Percentiles rank a stretch among this genome's conserved stretches.
Evolutionary conservation across 495 filamentous ascomycete genomes (phyloP).

Genomic region (Chaetomium fimeti): DNA sequence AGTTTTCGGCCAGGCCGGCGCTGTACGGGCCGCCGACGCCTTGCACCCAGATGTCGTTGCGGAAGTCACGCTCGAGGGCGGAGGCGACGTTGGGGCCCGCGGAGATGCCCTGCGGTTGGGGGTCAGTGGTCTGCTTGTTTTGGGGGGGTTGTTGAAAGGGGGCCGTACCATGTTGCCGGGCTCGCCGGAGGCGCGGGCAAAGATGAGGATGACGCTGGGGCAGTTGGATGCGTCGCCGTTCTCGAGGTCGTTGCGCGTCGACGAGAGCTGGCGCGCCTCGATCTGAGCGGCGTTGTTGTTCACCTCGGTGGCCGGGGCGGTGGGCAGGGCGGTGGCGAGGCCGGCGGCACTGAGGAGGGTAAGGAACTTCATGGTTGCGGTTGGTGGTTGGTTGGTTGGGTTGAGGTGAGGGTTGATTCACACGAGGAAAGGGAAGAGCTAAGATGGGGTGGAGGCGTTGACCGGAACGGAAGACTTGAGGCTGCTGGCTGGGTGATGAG

Average conservation of each 20-base stretch:
- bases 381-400: background rate
- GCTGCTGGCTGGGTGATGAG: slow-evolving; percentile 5
- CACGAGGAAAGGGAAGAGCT: background rate
- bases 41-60: slow-evolving; percentile 34
- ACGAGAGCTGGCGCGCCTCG: slow-evolving; percentile 12
- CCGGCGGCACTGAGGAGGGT: slow-evolving; percentile 14
- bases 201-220: slow-evolving; percentile 52
- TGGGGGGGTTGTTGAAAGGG: background rate
- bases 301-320: slow-evolving; percentile 1
- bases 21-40: slow-evolving; percentile 41
- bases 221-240: slow-evolving; percentile 31
- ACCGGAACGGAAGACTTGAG: background rate
- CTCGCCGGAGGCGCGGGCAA: slow-evolving; percentile 42
- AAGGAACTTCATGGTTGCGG: slow-evolving; percentile 22
- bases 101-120: slow-evolving; percentile 23
- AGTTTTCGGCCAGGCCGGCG: slow-evolving; percentile 39
- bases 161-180: slow-evolving; percentile 51
- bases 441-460: background rate
- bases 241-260: slow-evolving; percentile 17
- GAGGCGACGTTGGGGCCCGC: slow-evolving; percentile 33
- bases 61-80: slow-evolving; percentile 33
- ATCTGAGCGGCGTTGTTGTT: background rate
- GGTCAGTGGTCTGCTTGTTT: slow-evolving; percentile 11
- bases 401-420: background rate
- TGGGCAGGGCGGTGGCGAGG: slow-evolving; percentile 18